Evolutionary conservation across 495 filamentous ascomycete species (phyloP), one percentile per base, ranked within the genome.

Genomic region (Talaromyces borbonicus): DNA sequence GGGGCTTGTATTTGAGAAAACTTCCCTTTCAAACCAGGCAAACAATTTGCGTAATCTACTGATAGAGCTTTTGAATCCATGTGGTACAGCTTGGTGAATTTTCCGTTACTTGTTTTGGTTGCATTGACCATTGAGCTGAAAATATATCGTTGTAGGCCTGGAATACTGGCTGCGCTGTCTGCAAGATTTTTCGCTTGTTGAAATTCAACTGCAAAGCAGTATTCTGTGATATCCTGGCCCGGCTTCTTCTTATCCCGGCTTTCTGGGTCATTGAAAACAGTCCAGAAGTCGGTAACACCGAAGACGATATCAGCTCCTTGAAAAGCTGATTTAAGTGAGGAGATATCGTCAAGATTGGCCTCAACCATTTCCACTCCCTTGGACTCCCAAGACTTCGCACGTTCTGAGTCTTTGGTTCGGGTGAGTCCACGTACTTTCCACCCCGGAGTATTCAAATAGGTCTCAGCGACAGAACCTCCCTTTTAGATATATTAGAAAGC

Each of bases 341-440:
- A 50, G n/a, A 57, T 48, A 23, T 69, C 60, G 45, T 70, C 57
- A 8, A 74, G 51, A 48, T 77, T 62, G 15, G 52, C 72, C 8
- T 47, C 23, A 5, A 75, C 65, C n/a, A 79, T 55, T 24, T 77
- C 70, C 20, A 73, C 69, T 12, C 74, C 76, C 39, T 59, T 56
- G 19, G 50, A 48, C 14, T 41, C 45, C 46, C 67, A 62, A 1
- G 56, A 54, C 48, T 63, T 48, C 7, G 63, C 53, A 29, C 52
- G 53, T 7, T 56, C 32, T 30, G 58, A 65, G 16, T 58, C 52
- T 8, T 56, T 35, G 50, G 67, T 58, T 12, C 69, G 57, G 8
- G 65, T 65, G 4, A 72, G 18, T n/a, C 47, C 66, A 14, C 67
- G 57, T 15, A 72, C 50, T 32, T 52, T 50, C 54, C 60, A 73